Base-by-base conservation (phyloP, 2,329 filamentous ascomycete species). In the Alternaria gansuensis region DNA sequence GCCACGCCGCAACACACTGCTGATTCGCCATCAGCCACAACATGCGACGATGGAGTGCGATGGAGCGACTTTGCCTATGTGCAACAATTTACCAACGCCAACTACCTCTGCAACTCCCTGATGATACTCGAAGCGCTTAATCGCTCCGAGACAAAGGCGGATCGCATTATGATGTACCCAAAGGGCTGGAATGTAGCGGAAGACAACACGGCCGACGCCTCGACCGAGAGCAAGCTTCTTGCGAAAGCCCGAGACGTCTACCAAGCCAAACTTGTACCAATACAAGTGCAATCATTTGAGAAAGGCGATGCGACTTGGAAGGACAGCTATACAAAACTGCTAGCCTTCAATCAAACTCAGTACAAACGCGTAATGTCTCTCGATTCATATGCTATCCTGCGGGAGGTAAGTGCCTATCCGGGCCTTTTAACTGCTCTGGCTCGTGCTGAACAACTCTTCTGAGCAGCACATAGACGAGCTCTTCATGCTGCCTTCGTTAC, bases 391-490 rank as follows among this genome's bases (percentile, higher is more conserved):
- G 46, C 4, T 3, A 49, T 21, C 7, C 5, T 46, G 2, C 39
- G 48, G n/a, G 21, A 46, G 33, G 44, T 46, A 37, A 5, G 29
- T 37, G 40, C 34, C 26, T 29, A 3, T 71, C 31, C 7, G n/a
- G n/a, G n/a, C n/a, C n/a, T n/a, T n/a, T n/a, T n/a, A 17, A 4
- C 5, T n/a, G 2, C 9, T 8, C 6, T 2, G 2, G 1, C 17
- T 24, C 11, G 11, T n/a, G 24, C 5, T 43, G n/a, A 17, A 28
- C 14, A 17, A 21, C 8, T 0, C n/a, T n/a, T n/a, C n/a, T n/a
- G n/a, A 75, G 59, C 72, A 87, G 60, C 75, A 81, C 17, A 84
- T 91, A 82, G 89, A 91, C 62, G 87, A 90, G 48, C 80, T 90
- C 0, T 91, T 91, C 73, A 81, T 88, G 24, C 76, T 88, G 0